Evolutionary conservation across 2,329 filamentous ascomycete genomes (phyloP).

Genomic region (Neofusicoccum sp.): DNA sequence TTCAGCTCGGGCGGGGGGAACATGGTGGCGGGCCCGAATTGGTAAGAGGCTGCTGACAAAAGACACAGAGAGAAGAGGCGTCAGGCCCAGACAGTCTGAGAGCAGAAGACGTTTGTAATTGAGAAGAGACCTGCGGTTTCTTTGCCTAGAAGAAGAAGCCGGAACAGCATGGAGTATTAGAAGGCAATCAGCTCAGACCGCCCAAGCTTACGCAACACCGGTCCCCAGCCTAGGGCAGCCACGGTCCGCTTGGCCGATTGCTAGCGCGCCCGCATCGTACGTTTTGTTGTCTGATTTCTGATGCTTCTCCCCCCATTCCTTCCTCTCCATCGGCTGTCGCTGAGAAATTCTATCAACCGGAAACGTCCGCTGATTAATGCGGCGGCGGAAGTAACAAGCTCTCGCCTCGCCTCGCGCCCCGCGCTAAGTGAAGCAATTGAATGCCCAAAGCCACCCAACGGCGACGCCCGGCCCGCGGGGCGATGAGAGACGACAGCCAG

Average conservation of each 20-base stretch:
- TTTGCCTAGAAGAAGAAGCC: too few relatives aligned
- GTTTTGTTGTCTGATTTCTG: neutral
- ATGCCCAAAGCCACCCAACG: too few relatives aligned
- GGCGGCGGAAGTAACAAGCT: neutral
- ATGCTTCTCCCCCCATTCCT: neutral
- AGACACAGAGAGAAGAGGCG: neutral
- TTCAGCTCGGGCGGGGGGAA: conserved; percentile 33
- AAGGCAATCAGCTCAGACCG: too few relatives aligned
- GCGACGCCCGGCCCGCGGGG: too few relatives aligned
- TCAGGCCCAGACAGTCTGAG: neutral
- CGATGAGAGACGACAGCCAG: too few relatives aligned
- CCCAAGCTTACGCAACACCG: too few relatives aligned
- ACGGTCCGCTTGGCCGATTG: too few relatives aligned
- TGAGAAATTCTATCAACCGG: neutral
- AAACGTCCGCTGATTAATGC: neutral
- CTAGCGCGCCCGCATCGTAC: conserved; percentile 12
- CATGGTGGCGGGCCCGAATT: neutral
- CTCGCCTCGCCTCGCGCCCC: neutral
- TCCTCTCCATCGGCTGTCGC: neutral
- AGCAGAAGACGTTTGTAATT: neutral
- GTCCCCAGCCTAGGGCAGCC: too few relatives aligned
- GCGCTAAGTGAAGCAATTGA: too few relatives aligned
- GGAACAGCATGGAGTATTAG: too few relatives aligned
- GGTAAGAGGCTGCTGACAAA: too few relatives aligned
- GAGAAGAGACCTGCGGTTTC: too few relatives aligned